These are phyloP conservation scores for Ogataea degrootiae DNA, from an alignment of 805 yeast genomes.

Conservation along the genomic window DNA sequence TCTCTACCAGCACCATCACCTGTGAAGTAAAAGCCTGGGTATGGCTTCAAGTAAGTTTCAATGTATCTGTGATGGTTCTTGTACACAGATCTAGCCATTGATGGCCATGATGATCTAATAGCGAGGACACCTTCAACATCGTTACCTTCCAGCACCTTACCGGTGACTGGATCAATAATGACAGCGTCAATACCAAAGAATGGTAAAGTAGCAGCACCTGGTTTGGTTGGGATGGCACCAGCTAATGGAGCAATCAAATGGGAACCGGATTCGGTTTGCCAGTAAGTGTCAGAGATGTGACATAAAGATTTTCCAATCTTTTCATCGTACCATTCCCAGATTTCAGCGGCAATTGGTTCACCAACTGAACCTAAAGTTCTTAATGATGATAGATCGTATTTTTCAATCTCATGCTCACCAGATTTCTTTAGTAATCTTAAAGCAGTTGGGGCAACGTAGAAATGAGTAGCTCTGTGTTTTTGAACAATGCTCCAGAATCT, in stretches of 20 bases:
- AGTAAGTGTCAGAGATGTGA: constrained; percentile 77
- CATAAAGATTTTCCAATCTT: constrained; percentile 65
- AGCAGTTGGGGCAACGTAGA: constrained; percentile 84
- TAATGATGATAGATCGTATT: constrained; percentile 57
- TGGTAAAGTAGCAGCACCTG: constrained; percentile 82
- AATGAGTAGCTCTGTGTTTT: constrained; percentile 67
- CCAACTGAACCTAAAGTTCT: constrained; percentile 80
- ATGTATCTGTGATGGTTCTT: constrained; percentile 66
- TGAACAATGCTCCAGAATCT: constrained; percentile 79
- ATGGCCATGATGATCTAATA: constrained; percentile 73
- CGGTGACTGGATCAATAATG: constrained; percentile 70
- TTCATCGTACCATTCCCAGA: constrained; percentile 83
- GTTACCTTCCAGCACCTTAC: constrained; percentile 61
- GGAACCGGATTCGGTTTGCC: constrained; percentile 88
- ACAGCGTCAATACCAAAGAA: constrained; percentile 76
- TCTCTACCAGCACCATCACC: constrained; percentile 92
- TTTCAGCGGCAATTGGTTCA: constrained; percentile 81
- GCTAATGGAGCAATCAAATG: constrained; percentile 77
- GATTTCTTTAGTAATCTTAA: constrained; percentile 71
- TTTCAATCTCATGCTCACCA: constrained; percentile 58
- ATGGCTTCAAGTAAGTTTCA: constrained; percentile 80
- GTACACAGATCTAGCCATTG: constrained; percentile 81
- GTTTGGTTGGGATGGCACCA: constrained; percentile 73
- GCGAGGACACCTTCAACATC: constrained; percentile 81
- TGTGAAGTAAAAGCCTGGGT: constrained; percentile 77